Conservation (phyloP, 768 basidiomycete genomes). For the Macrolepiota albuminosa region DNA sequence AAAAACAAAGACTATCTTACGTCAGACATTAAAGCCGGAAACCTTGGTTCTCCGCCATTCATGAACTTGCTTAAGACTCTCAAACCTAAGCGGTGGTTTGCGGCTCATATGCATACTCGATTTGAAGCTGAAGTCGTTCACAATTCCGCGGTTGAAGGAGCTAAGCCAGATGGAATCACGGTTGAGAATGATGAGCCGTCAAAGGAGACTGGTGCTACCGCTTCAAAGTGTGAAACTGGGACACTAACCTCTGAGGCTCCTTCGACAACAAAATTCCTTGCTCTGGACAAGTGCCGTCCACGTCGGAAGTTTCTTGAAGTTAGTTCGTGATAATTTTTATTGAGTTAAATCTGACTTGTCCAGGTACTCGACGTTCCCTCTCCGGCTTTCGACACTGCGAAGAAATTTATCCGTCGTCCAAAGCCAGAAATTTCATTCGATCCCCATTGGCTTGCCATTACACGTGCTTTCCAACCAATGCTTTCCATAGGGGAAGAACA, state of each 20-base stretch:
- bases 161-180: slow-evolving; percentile 32
- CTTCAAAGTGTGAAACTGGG: not conserved
- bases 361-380: slow-evolving; percentile 68
- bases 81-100: slow-evolving; percentile 85
- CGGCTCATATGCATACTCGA: slow-evolving; percentile 86
- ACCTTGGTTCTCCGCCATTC: slow-evolving; percentile 83
- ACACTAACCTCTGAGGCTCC: slow-evolving; percentile 9
- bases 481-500: slow-evolving; percentile 54
- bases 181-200: slow-evolving; percentile 42
- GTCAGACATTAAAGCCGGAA: slow-evolving; percentile 58
- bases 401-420: slow-evolving; percentile 7
- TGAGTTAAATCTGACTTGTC: not conserved
- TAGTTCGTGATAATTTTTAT: slow-evolving; percentile 2
- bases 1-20: slow-evolving; percentile 74
- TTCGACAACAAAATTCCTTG: slow-evolving; percentile 73
- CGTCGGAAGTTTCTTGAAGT: slow-evolving; percentile 80
- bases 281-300: slow-evolving; percentile 85
- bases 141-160: not conserved
- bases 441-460: slow-evolving; percentile 92
- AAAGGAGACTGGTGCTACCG: slow-evolving; percentile 20
- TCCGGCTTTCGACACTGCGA: slow-evolving; percentile 11
- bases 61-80: slow-evolving; percentile 70
- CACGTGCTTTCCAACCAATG: slow-evolving; percentile 78
- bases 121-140: slow-evolving; percentile 71
- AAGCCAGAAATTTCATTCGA: slow-evolving; percentile 63